Evolutionary conservation across 495 filamentous ascomycete genomes (phyloP).

Genomic region (Hypoxylon subgilvum): DNA sequence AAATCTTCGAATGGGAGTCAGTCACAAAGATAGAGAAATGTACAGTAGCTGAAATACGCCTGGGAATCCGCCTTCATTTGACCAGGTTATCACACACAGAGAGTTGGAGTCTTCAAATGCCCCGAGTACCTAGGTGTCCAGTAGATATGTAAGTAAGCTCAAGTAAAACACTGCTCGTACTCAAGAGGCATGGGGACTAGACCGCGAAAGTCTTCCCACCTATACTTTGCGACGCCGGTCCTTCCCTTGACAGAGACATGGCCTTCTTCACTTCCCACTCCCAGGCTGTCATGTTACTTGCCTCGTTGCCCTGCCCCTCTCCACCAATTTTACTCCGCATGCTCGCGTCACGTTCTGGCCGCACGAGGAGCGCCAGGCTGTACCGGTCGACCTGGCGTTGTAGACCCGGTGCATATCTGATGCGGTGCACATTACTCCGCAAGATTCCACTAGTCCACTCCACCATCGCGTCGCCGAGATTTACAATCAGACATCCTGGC

Average conservation of each 20-base stretch:
- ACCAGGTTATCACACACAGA: too few species aligned
- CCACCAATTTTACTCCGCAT: conserved; percentile 19
- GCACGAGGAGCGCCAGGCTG: conserved; percentile 14
- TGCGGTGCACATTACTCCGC: conserved; percentile 64
- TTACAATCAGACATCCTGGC: conserved; percentile 60
- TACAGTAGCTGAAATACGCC: too few species aligned
- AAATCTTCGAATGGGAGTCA: too few species aligned
- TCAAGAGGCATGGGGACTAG: too few species aligned
- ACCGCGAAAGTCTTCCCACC: background rate
- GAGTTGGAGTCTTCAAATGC: too few species aligned
- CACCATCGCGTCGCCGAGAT: conserved; percentile 68
- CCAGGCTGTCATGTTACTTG: conserved; percentile 20
- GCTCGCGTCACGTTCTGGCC: conserved; percentile 16
- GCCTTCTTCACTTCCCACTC: conserved; percentile 31
- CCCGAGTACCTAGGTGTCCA: too few species aligned
- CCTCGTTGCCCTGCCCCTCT: conserved; percentile 10
- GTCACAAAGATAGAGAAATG: too few species aligned
- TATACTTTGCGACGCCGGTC: background rate
- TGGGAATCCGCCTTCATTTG: too few species aligned
- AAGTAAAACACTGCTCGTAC: too few species aligned
- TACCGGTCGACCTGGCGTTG: conserved; percentile 24
- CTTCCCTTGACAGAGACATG: background rate
- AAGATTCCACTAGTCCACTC: conserved; percentile 64
- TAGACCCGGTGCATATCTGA: conserved; percentile 30
- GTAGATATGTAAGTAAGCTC: too few species aligned